Base-by-base conservation (phyloP, 1,284 basidiomycete species). In the Singerocomus inundabilis region DNA sequence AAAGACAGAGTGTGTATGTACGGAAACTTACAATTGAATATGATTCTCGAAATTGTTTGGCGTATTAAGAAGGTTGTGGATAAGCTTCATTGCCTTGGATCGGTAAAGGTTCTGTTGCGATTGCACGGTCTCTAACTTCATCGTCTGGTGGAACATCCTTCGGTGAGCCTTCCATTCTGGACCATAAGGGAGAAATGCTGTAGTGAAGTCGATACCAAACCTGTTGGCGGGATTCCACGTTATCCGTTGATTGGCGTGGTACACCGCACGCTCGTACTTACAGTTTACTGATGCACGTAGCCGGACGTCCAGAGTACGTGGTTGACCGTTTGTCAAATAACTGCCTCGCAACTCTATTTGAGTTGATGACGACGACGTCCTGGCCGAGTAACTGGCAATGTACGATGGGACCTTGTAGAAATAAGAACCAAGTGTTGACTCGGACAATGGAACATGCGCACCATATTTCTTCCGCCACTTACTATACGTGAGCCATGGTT, bases 401-500 rank as follows among this genome's bases (percentile, higher is more conserved):
- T 24, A 68, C 52, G 32, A 68, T 52, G 6, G 62, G 56, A 5
- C 64, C 64, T 70, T 41, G 18, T 39, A 40, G 15, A 30, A 29
- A 40, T 29, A n/a, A 26, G 44, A 34, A 30, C 4, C 45, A 16
- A 36, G 33, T 5, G 13, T 25, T 12, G 26, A 16, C 8, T 11
- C 33, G 18, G 6, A 25, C 21, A 5, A 15, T 28, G 25, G 31
- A 38, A 16, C 29, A 18, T 21, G 10, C 53, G 31, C 24, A 62
- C 62, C 62, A 33, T 68, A 68, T 51, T 52, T 67, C 38, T 62
- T 62, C 39, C 52, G 49, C 62, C 62, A 64, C 24, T 9, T 8
- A 26, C 62, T 53, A 24, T 69, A 64, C 15, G 59, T 64, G 39
- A 64, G 52, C 77, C 76, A 81, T 16, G 74, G 72, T 34, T 66